These are phyloP conservation scores for Ascodesmis nigricans DNA, from an alignment of 495 filamentous ascomycete species.

Conservation along the genomic window DNA sequence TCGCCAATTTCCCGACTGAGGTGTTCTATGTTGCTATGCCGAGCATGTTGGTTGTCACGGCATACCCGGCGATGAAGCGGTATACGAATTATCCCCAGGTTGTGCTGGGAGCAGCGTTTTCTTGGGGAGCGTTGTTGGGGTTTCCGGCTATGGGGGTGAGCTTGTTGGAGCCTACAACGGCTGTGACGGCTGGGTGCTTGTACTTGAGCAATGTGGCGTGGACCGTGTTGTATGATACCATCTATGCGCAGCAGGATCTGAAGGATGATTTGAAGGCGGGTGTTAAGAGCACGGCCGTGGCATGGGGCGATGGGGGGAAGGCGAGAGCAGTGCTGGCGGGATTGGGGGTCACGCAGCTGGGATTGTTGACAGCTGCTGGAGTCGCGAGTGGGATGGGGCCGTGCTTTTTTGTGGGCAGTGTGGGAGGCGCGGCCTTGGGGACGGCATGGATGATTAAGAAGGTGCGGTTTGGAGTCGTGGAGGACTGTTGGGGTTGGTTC, in stretches of 20 bases:
- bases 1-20: slow-evolving; percentile 65
- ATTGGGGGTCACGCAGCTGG: slow-evolving; percentile 52
- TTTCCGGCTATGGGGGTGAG: slow-evolving; percentile 83
- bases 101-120: slow-evolving; percentile 80
- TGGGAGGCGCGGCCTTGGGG: slow-evolving; percentile 55
- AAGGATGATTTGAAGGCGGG: slow-evolving; percentile 79
- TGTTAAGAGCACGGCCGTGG: slow-evolving; percentile 84
- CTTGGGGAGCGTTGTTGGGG: slow-evolving; percentile 92
- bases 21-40: slow-evolving; percentile 81
- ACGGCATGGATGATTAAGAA: slow-evolving; percentile 73
- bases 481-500: slow-evolving; percentile 97
- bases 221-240: slow-evolving; percentile 95
- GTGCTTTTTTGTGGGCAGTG: slow-evolving; percentile 63
- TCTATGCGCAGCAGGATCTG: slow-evolving; percentile 98
- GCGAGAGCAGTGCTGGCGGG: slow-evolving; percentile 69
- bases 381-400: slow-evolving; percentile 53
- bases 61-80: slow-evolving; percentile 81
- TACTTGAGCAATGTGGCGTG: slow-evolving; percentile 78
- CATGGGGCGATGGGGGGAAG: slow-evolving; percentile 65
- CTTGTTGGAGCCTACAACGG: slow-evolving; percentile 42
- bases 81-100: slow-evolving; percentile 88
- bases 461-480: slow-evolving; percentile 62
- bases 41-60: slow-evolving; percentile 54
- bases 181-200: slow-evolving; percentile 45
- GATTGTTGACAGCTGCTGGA: slow-evolving; percentile 59